phyloP scores from a whole-genome alignment of 257 asterid genomes.

The Solanum piurae region DNA sequence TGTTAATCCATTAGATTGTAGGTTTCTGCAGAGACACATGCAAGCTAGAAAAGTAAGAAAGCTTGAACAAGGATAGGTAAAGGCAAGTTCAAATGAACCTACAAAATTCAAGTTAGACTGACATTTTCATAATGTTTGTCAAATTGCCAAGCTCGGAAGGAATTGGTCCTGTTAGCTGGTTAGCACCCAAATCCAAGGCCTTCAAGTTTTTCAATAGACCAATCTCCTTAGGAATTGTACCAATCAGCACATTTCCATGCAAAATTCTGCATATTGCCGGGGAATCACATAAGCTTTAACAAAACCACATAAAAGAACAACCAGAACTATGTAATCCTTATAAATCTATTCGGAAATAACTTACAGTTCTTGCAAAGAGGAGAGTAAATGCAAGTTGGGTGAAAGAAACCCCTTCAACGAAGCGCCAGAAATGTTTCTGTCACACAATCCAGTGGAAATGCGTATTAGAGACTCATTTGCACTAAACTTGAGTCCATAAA shows the following conservation, averaged over 20 bases:
- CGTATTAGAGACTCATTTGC: neutral
- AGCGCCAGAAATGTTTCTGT: conserved; percentile 81
- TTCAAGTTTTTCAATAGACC: conserved; percentile 61
- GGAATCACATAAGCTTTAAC: neutral
- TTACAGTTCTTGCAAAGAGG: conserved; percentile 69
- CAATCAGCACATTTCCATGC: conserved; percentile 70
- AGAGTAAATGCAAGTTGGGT: conserved; percentile 53
- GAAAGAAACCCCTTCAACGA: conserved; percentile 80
- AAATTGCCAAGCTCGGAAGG: conserved; percentile 80
- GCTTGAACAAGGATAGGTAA: neutral
- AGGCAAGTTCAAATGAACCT: neutral
- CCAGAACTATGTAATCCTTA: neutral
- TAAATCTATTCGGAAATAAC: conserved; percentile 4
- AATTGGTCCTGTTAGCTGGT: conserved; percentile 72
- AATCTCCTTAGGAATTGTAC: conserved; percentile 80
- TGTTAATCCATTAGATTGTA: conserved; percentile 78
- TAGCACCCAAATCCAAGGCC: conserved; percentile 74
- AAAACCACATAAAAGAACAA: neutral
- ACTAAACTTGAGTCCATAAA: neutral
- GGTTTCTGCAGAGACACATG: conserved; percentile 36
- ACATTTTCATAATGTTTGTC: conserved; percentile 52
- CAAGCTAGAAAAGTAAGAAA: neutral
- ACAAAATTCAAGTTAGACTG: conserved; percentile 17
- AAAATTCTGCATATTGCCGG: conserved; percentile 37
- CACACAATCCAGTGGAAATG: conserved; percentile 1